Percentiles rank a stretch among this genome's conserved stretches.
These are phyloP conservation scores for Pythium dissimile DNA, from an alignment of 352 stramenopile genomes.

Conservation along the genomic window DNA sequence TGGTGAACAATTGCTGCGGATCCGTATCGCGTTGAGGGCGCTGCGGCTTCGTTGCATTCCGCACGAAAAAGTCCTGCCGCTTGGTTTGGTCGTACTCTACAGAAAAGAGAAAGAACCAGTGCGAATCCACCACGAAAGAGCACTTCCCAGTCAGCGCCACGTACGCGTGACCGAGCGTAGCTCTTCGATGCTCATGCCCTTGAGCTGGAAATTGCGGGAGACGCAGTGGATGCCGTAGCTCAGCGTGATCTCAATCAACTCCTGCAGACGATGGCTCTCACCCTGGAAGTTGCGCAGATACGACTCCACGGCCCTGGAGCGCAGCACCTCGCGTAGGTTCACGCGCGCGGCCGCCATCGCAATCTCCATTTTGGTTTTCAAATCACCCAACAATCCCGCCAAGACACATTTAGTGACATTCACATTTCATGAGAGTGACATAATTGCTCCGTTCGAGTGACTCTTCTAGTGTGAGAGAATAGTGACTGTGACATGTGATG, in stretches of 20 bases:
- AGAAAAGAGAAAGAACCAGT: neutral
- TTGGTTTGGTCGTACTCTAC: slow-evolving; percentile 45
- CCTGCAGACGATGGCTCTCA: slow-evolving; percentile 40
- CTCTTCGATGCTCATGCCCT: slow-evolving; percentile 55
- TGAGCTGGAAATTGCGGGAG: slow-evolving; percentile 58
- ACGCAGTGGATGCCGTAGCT: slow-evolving; percentile 75
- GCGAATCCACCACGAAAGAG: neutral
- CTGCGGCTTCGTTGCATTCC: slow-evolving; percentile 26
- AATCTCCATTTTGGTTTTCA: slow-evolving; percentile 6
- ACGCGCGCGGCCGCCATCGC: slow-evolving; percentile 8
- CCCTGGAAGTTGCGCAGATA: slow-evolving; percentile 66
- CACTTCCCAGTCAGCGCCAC: neutral
- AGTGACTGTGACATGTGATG: slow-evolving; percentile 17
- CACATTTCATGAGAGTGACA: slow-evolving; percentile 1
- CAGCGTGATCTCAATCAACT: slow-evolving; percentile 66
- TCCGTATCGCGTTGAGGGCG: neutral
- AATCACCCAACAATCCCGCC: neutral
- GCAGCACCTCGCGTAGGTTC: slow-evolving; percentile 23
- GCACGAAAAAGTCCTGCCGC: slow-evolving; percentile 62
- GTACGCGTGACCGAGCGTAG: slow-evolving; percentile 54
- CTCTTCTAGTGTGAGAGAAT: too few species aligned
- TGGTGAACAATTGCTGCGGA: slow-evolving; percentile 34
- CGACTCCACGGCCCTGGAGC: slow-evolving; percentile 43
- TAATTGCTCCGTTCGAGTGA: too few species aligned
- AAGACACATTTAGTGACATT: slow-evolving; percentile 5